Percentiles rank a stretch among this genome's conserved stretches.
Evolutionary conservation across 371 early-diverging fungal genomes (phyloP).

Genomic region (Thermomucor indicae-seudaticae): DNA sequence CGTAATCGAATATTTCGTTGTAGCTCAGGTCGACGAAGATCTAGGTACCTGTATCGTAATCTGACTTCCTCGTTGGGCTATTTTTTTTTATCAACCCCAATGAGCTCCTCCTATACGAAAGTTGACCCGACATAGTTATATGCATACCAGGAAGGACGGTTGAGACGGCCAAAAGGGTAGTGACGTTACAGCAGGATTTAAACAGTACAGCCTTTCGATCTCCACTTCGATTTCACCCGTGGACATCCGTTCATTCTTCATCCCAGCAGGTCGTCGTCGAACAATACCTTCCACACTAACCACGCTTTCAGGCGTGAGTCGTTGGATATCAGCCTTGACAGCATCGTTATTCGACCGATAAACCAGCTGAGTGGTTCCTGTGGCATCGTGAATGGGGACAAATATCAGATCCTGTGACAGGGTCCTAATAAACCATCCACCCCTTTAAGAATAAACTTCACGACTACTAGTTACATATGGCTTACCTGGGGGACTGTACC

Average conservation of each 20-base stretch:
- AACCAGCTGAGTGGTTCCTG: slow-evolving; percentile 66
- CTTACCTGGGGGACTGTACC: slow-evolving; percentile 65
- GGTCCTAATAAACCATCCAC: slow-evolving; percentile 31
- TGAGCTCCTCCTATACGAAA: background rate
- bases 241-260: slow-evolving; percentile 44
- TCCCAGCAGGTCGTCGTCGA: slow-evolving; percentile 44
- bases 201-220: slow-evolving; percentile 51
- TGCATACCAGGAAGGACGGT: slow-evolving; percentile 47
- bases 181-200: slow-evolving; percentile 65
- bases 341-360: slow-evolving; percentile 19
- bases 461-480: no score
- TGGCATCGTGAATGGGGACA: slow-evolving; percentile 64
- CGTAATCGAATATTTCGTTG: slow-evolving; percentile 73
- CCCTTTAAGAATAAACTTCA: background rate
- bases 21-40: slow-evolving; percentile 73
- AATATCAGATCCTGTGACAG: slow-evolving; percentile 63
- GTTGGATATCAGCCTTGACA: slow-evolving; percentile 35
- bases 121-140: background rate
- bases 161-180: slow-evolving; percentile 74
- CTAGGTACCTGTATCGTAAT: slow-evolving; percentile 75
- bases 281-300: slow-evolving; percentile 64
- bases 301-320: slow-evolving; percentile 60
- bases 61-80: slow-evolving; percentile 82
- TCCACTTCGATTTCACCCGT: slow-evolving; percentile 75
- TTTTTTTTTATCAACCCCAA: background rate